Base-by-base conservation (phyloP, 2,329 filamentous ascomycete species). In the Colletotrichum sublineola region DNA sequence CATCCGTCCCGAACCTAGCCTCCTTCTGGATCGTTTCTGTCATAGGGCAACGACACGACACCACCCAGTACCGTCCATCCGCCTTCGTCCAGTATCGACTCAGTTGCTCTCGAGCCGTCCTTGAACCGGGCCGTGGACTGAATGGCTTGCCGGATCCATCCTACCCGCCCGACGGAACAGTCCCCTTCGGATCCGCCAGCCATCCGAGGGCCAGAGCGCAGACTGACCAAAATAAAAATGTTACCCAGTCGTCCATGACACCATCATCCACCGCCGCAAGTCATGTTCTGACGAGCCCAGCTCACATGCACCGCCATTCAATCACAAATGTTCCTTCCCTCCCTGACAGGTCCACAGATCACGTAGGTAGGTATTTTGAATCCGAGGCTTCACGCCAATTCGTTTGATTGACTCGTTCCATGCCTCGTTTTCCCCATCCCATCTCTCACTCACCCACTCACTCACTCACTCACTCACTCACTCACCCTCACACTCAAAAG, bases 191-290 rank as follows among this genome's bases (percentile, higher is more conserved):
- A 48, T 24, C 44, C 44, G 44, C 8, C 44, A 46, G 44, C 44
- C 44, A 46, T 46, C 46, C 46, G 46, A 48, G 46, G 46, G 46
- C 20, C 46, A 48, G 46, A 48, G 46, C 46, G 46, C 46, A 48
- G n/a, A 12, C 46, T 0, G 46, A 24, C 46, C n/a, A n/a, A 44
- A 46, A 46, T 20, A 3, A 20, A 20, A 2, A 20, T 44, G 6
- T 15, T 15, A 44, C 42, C 2, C 42, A 18, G 44, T n/a, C 12
- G 18, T 46, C 44, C 44, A n/a, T 46, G 44, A 46, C 44, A 48
- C 46, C 46, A 48, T 24, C 46, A 48, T n/a, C 40, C 12, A 18
- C 40, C 4, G 12, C 40, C 4, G 12, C 46, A 24, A 48, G 46
- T 48, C 46, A 48, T 48, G 46, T 46, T n/a, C 44, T n/a, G 44